A percentile compares a stretch with the other conserved stretches of the same genome.
Conservation (phyloP, 108 stramenopile species). For the Cyclotella kingstonii region DNA sequence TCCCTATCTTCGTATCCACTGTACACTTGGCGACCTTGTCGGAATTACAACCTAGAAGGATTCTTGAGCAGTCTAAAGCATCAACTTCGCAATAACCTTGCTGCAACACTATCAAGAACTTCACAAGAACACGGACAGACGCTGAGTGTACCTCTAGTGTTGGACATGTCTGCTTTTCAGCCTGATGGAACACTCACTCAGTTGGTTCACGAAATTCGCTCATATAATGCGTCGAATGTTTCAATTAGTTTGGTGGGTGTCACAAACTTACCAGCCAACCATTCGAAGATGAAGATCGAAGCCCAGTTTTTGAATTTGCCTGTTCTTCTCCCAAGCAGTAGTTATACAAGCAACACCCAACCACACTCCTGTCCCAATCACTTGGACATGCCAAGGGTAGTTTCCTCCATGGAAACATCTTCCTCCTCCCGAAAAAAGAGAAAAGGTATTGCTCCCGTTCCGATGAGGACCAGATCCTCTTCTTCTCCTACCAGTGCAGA, state of each 20-base stretch:
- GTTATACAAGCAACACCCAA: no score
- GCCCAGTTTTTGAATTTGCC: constrained; percentile 4
- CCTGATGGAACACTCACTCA: constrained; percentile 10
- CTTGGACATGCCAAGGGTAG: no score
- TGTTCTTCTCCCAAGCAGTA: background rate
- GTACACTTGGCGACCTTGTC: constrained; percentile 3
- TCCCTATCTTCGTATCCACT: constrained; percentile 11
- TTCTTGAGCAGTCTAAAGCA: background rate
- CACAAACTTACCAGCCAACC: background rate
- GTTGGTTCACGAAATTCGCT: constrained; percentile 17
- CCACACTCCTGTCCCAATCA: no score
- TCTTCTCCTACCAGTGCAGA: no score
- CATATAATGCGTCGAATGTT: background rate
- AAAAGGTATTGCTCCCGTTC: no score
- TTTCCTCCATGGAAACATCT: no score
- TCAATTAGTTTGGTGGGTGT: constrained; percentile 9
- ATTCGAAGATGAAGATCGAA: background rate
- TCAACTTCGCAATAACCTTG: background rate
- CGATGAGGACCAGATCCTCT: no score
- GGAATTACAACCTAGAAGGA: background rate
- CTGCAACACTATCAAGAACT: background rate
- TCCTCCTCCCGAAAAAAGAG: constrained; percentile 5
- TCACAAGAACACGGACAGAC: background rate
- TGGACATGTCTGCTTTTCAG: constrained; percentile 30
- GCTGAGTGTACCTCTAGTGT: constrained; percentile 20